Base-by-base conservation (phyloP, 371 early-diverging fungal genomes). In the Mucor saturninus region DNA sequence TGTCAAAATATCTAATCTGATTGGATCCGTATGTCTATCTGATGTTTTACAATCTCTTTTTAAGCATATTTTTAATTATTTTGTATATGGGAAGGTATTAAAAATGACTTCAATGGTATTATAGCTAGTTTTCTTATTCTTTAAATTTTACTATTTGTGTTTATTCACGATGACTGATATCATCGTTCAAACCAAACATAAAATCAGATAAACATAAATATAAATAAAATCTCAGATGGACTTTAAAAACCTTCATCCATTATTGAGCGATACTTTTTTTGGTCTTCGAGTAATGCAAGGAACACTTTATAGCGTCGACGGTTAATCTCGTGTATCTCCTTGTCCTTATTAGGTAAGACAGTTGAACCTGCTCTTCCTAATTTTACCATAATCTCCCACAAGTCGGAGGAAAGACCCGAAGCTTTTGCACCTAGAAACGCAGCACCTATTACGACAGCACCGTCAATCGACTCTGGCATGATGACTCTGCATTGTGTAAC, bases 361-460 rank as follows among this genome's bases (percentile, higher is more conserved):
- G 79, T 76, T 21, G 68, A 68, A 2, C 86, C 90, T 9, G 83
- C 76, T 26, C 72, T 62, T 31, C 85, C 80, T 54, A 90, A 74
- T 35, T 67, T 57, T n/a, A 74, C 74, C 90, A 90, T 89, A 13
- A 80, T 74, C 1, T 86, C 73, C 85, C 84, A 84, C 11, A 87
- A 67, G 21, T 61, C 60, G 13, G 63, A 63, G 1, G 59, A 57
- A 11, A 68, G 56, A 0, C 79, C 80, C 8, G 79, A 79, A 4
- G 90, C 89, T 26, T 79, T 80, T 14, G 85, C 88, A 5, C 89
- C 91, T 43, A 86, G 71, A 32, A 91, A 80, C 0, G 90, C 91
- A 9, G 91, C 84, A 5, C 91, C 91, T 49, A 91, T 76, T 2
- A 91, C 85, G 4, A 90, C 90, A 0, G 89, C 86, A 21, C 85